These are phyloP conservation scores for Ophiostoma australiae DNA, from an alignment of 2,329 filamentous ascomycete species.

Conservation along the genomic window DNA sequence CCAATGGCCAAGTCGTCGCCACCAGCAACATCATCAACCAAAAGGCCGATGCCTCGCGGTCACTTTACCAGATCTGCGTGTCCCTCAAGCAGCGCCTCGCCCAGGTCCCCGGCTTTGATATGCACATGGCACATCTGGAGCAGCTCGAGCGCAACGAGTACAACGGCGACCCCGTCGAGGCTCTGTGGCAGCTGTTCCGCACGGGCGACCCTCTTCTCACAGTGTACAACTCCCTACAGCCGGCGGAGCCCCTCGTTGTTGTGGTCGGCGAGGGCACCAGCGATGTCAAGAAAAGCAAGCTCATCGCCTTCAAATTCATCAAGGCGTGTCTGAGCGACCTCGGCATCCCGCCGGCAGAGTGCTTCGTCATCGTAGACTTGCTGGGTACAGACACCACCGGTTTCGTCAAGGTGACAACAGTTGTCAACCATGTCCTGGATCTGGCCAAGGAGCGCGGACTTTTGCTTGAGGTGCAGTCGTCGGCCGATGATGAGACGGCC, in stretches of 20 bases:
- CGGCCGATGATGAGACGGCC: constrained; percentile 51
- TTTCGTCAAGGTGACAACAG: constrained; percentile 83
- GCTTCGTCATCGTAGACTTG: constrained; percentile 86
- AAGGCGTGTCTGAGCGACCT: constrained; percentile 82
- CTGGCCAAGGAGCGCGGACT: constrained; percentile 73
- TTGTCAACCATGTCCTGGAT: constrained; percentile 89
- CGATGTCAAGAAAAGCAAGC: constrained; percentile 75
- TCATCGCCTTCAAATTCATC: constrained; percentile 87
- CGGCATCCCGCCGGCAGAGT: constrained; percentile 71
- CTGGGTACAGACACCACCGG: constrained; percentile 93
- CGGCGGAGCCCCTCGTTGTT: constrained; percentile 61
- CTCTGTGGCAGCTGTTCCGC: constrained; percentile 82
- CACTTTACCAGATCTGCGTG: constrained; percentile 92
- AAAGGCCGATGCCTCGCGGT: constrained; percentile 83
- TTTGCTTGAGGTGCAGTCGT: constrained; percentile 57
- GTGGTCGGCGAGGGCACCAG: constrained; percentile 51
- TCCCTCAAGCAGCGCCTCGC: constrained; percentile 74
- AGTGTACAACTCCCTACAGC: constrained; percentile 82
- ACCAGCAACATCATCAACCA: constrained; percentile 96
- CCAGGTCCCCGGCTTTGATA: constrained; percentile 77
- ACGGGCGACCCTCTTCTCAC: constrained; percentile 78
- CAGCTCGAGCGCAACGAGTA: constrained; percentile 59
- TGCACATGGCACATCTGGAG: constrained; percentile 66
- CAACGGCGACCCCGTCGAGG: constrained; percentile 74
- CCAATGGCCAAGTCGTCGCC: constrained; percentile 63